Evolutionary conservation across 2,329 filamentous ascomycete species (phyloP).

Genomic region (Aspergillus awamori): DNA sequence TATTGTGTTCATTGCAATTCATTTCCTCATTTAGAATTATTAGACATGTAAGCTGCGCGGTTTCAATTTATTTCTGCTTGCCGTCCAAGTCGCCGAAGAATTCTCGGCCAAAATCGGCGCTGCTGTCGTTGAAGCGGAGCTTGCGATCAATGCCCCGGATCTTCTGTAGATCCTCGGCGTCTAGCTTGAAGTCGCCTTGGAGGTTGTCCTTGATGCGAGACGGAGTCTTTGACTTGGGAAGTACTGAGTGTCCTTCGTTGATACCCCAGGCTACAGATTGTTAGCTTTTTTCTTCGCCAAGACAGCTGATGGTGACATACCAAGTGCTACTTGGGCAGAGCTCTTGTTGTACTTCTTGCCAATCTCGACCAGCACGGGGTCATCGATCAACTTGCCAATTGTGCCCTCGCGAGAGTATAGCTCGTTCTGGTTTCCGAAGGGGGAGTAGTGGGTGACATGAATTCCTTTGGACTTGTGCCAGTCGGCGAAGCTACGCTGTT

Average conservation of each 20-base stretch:
- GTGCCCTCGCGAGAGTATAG: constrained; percentile 50
- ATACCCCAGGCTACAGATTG: constrained; percentile 55
- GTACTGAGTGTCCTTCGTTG: constrained; percentile 53
- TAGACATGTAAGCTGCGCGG: not conserved
- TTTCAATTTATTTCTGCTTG: constrained; percentile 34
- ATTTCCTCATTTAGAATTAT: not conserved
- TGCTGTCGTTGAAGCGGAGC: constrained; percentile 64
- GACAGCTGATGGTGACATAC: constrained; percentile 27
- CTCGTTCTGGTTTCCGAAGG: constrained; percentile 58
- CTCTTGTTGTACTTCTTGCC: constrained; percentile 57
- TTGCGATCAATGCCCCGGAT: constrained; percentile 62
- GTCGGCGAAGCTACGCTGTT: constrained; percentile 52
- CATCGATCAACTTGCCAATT: constrained; percentile 56
- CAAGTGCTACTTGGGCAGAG: constrained; percentile 55
- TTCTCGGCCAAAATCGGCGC: constrained; percentile 57
- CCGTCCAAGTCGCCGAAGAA: constrained; percentile 64
- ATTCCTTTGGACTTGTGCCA: constrained; percentile 56
- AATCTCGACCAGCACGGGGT: constrained; percentile 53
- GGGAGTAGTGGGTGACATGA: constrained; percentile 59
- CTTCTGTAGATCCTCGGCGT: constrained; percentile 59
- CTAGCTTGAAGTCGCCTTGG: constrained; percentile 61
- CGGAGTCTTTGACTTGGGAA: constrained; percentile 56
- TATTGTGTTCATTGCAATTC: not conserved
- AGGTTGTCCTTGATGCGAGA: constrained; percentile 48
- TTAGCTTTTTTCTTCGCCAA: not conserved